Evolutionary conservation across 2,329 filamentous ascomycete species (phyloP).

Genomic region (Erysiphe pulchra): DNA sequence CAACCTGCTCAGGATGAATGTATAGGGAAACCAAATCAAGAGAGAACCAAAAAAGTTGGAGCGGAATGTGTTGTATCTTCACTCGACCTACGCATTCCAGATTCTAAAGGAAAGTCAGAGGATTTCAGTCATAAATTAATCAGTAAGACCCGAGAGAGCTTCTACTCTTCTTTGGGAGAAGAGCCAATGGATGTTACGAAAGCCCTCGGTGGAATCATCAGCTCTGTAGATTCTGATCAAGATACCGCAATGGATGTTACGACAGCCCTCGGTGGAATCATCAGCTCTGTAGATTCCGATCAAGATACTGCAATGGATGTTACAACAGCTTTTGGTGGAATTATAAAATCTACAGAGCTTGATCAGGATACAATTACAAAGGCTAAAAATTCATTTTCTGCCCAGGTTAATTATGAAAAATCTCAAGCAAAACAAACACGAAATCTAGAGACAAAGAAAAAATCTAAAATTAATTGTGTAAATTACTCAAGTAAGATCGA

Average conservation of each 20-base stretch:
- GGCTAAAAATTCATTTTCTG: too few species aligned
- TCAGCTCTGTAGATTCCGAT: constrained; percentile 15
- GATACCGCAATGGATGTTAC: constrained; percentile 15
- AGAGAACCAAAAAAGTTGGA: constrained; percentile 32
- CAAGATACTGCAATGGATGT: constrained; percentile 33
- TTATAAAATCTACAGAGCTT: constrained; percentile 8
- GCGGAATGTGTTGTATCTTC: constrained; percentile 22
- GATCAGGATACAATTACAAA: too few species aligned
- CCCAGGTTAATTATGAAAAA: too few species aligned
- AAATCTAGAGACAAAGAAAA: too few species aligned
- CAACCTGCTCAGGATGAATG: constrained; percentile 14
- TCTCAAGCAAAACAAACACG: too few species aligned
- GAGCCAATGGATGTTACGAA: not conserved
- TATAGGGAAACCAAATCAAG: constrained; percentile 17
- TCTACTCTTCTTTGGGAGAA: not conserved
- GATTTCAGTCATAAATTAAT: not conserved
- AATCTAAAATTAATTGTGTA: too few species aligned
- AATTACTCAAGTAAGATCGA: constrained; percentile 7
- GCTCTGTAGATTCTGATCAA: constrained; percentile 17
- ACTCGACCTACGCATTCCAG: constrained; percentile 14
- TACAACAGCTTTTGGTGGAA: constrained; percentile 29
- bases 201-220: not conserved
- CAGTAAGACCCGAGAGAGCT: not conserved
- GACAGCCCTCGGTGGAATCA: not conserved
- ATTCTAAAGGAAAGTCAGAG: constrained; percentile 15